Percentiles rank a stretch among this genome's conserved stretches.
phyloP scores from a whole-genome alignment of 805 yeast species.

The Millerago galiae region DNA sequence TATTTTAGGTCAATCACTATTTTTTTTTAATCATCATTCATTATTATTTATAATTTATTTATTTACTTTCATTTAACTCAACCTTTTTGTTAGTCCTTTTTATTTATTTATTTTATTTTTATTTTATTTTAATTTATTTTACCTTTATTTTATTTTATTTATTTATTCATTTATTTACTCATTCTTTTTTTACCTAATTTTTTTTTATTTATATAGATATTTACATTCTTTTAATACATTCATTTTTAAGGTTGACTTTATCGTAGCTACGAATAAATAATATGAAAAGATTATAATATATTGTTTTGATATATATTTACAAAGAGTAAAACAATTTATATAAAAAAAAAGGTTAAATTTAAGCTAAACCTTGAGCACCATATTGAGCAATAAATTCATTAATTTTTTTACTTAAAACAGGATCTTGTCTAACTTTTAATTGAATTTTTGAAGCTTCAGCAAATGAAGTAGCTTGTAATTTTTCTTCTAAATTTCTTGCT shows the following conservation, averaged over 20 bases:
- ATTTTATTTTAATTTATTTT: neutral
- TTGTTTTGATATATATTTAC: neutral
- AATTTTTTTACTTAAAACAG: conserved; percentile 55
- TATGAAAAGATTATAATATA: too few species aligned
- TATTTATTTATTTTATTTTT: neutral
- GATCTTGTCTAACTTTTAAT: conserved; percentile 66
- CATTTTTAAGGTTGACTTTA: too few species aligned
- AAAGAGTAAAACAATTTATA: neutral
- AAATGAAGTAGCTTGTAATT: conserved; percentile 82
- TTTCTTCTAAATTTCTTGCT: conserved; percentile 81
- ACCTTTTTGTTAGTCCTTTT: neutral
- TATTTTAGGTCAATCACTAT: neutral
- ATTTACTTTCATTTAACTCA: neutral
- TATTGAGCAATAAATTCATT: conserved; percentile 47
- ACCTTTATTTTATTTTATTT: neutral
- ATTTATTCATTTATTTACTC: neutral
- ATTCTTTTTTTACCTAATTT: neutral
- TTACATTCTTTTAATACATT: too few species aligned
- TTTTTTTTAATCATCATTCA: neutral
- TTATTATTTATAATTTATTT: neutral
- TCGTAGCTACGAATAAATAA: too few species aligned
- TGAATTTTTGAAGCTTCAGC: conserved; percentile 94
- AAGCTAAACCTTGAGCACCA: conserved; percentile 19
- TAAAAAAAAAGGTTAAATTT: neutral
- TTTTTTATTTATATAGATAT: neutral